Percentiles rank a stretch among this genome's conserved stretches.
These are phyloP conservation scores for Boletus vermiculosoides DNA, from an alignment of 768 basidiomycete genomes.

Conservation along the genomic window DNA sequence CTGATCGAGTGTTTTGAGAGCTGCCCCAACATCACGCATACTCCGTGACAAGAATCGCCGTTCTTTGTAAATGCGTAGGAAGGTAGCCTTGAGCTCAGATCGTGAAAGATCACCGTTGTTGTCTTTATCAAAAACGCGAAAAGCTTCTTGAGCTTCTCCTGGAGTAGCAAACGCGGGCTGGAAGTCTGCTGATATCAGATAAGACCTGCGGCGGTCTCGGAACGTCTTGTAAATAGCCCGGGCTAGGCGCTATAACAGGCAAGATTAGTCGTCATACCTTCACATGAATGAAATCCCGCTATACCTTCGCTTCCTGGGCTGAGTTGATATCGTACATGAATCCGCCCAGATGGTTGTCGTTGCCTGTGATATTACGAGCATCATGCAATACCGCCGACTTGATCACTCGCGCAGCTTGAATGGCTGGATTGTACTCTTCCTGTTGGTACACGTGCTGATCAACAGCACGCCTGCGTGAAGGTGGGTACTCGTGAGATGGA, in stretches of 20 bases:
- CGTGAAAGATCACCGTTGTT: constrained; percentile 74
- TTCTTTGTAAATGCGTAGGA: constrained; percentile 75
- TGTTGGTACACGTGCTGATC: constrained; percentile 26
- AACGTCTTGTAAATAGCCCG: constrained; percentile 63
- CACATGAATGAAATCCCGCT: background rate
- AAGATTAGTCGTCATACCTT: background rate
- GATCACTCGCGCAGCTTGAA: constrained; percentile 60
- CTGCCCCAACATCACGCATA: constrained; percentile 71
- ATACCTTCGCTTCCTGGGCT: constrained; percentile 65
- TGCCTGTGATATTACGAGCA: constrained; percentile 65
- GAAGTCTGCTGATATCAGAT: constrained; percentile 69
- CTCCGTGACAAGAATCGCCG: constrained; percentile 72
- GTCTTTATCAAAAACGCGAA: constrained; percentile 75
- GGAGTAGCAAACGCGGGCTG: constrained; percentile 62
- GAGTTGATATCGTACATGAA: constrained; percentile 56
- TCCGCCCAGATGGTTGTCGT: constrained; percentile 40
- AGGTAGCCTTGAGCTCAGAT: constrained; percentile 67
- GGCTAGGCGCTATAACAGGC: constrained; percentile 56
- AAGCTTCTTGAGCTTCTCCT: constrained; percentile 60
- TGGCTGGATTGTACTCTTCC: constrained; percentile 40
- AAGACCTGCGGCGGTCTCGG: constrained; percentile 51
- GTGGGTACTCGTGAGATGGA: constrained; percentile 37
- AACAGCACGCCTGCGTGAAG: constrained; percentile 22
- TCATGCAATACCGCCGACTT: constrained; percentile 74
- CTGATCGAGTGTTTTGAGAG: constrained; percentile 61